Percentiles rank a stretch among this genome's conserved stretches.
Conservation (phyloP, 1,284 basidiomycete genomes). For the Pseudozyma flocculosa region DNA sequence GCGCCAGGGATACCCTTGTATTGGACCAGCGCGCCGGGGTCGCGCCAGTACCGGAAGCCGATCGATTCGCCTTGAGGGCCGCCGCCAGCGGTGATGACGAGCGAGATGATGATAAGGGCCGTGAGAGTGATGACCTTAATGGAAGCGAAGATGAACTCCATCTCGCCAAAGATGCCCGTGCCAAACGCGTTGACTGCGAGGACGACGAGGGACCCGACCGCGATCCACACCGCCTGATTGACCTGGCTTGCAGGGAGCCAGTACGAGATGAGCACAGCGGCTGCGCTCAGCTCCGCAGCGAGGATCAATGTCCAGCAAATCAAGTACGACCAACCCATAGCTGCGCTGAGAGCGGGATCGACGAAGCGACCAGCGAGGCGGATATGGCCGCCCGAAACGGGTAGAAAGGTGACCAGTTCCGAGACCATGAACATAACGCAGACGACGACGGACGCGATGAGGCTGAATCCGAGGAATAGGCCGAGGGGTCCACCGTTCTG, state of each 20-base stretch:
- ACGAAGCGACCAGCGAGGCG: constrained; percentile 75
- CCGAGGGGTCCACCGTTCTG: constrained; percentile 60
- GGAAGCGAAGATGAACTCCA: constrained; percentile 57
- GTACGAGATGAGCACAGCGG: constrained; percentile 38
- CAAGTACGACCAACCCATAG: constrained; percentile 69
- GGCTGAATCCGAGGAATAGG: constrained; percentile 45
- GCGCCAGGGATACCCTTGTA: constrained; percentile 60
- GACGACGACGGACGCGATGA: constrained; percentile 28
- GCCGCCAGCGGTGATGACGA: constrained; percentile 26
- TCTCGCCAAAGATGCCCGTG: constrained; percentile 70
- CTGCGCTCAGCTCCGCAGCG: constrained; percentile 6
- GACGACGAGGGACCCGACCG: constrained; percentile 61
- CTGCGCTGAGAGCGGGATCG: constrained; percentile 68
- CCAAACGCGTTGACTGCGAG: constrained; percentile 59
- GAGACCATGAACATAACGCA: constrained; percentile 57
- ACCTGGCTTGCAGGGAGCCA: constrained; percentile 52
- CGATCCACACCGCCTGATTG: constrained; percentile 62
- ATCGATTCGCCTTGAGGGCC: not conserved
- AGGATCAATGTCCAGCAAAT: not conserved
- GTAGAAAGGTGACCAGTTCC: constrained; percentile 63
- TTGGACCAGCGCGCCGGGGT: constrained; percentile 58
- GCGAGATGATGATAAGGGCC: constrained; percentile 32
- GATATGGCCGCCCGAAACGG: constrained; percentile 70
- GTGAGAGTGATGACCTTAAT: constrained; percentile 39
- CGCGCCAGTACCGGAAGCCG: constrained; percentile 19